phyloP scores from a whole-genome alignment of 768 basidiomycete genomes.

The Rhizopogon vinicolor region DNA sequence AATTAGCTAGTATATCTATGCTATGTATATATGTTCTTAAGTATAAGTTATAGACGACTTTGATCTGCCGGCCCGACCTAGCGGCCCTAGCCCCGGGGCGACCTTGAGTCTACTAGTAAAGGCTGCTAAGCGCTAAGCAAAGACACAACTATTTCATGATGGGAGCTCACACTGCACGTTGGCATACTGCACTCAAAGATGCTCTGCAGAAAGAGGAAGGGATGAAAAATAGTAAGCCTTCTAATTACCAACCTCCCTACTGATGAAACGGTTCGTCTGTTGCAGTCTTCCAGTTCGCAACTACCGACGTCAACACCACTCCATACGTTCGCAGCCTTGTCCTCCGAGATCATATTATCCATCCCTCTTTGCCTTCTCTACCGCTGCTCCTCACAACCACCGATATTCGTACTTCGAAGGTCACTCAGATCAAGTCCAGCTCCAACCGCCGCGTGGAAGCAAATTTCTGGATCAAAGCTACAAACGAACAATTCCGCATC shows the following conservation, averaged over 20 bases:
- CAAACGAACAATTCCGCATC: slow-evolving; percentile 73
- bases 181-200: slow-evolving; percentile 42
- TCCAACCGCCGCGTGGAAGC: slow-evolving; percentile 45
- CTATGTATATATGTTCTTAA: not conserved
- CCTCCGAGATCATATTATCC: slow-evolving; percentile 54
- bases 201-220: slow-evolving; percentile 36
- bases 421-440: slow-evolving; percentile 46
- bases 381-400: slow-evolving; percentile 67
- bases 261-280: not conserved
- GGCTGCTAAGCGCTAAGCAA: too few relatives aligned
- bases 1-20: not conserved
- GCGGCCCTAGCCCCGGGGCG: too few relatives aligned
- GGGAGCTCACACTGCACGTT: slow-evolving; percentile 31
- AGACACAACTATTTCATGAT: not conserved
- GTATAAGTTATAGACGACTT: not conserved
- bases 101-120: too few relatives aligned
- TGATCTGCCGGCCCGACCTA: too few relatives aligned
- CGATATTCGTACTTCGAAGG: slow-evolving; percentile 70
- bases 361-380: slow-evolving; percentile 35
- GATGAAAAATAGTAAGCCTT: slow-evolving; percentile 22
- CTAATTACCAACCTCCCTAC: not conserved
- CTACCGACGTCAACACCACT: slow-evolving; percentile 19
- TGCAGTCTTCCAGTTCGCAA: slow-evolving; percentile 53
- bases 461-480: slow-evolving; percentile 69
- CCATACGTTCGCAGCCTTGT: slow-evolving; percentile 66